Base-by-base conservation (phyloP, 2,329 filamentous ascomycete species). In the Beauveria sp. region DNA sequence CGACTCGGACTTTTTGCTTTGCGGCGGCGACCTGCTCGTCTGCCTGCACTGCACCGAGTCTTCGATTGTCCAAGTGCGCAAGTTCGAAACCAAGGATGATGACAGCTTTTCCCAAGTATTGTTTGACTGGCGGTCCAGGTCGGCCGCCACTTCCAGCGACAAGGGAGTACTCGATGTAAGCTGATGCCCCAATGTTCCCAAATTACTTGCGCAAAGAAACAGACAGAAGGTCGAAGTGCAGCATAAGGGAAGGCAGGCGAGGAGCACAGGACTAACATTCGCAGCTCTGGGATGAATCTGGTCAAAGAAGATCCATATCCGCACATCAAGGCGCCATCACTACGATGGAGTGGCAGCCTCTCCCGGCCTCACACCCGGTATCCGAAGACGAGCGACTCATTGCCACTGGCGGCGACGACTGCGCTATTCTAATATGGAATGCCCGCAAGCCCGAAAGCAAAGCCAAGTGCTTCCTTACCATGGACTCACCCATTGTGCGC, bases 371-470 rank as follows among this genome's bases (percentile, higher is more conserved):
- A n/a, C 76, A 78, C 61, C 67, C 71, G 16, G 70, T 61, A 8
- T 63, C 66, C 22, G 74, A 79, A 7, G 79, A 80, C 55, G 83
- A 86, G 64, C 77, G 85, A 26, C 73, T 87, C 3, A 78, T 86
- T 61, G 85, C 85, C 8, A 84, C 84, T 1, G 84, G 83, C 26
- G 81, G 82, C 3, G 84, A 87, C 63, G 85, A 88, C 66, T 83
- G 83, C 26, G 81, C 81, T 12, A 85, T 88, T 54, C 75, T 81
- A 51, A 81, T 87, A 28, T 87, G 84, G 82, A 86, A 87, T 66
- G 83, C 80, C 3, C 77, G 81, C 53, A 77, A 75, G 43, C 71
- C 78, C 1, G 82, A 85, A 58, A 79, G 76, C 65, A 85, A 83
- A 66, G 74, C 83, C 1, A 83, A 81, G 63, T 83, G 79, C 64